Base-by-base conservation (phyloP, 2,329 filamentous ascomycete species). In the Corinectria fuckeliana region DNA sequence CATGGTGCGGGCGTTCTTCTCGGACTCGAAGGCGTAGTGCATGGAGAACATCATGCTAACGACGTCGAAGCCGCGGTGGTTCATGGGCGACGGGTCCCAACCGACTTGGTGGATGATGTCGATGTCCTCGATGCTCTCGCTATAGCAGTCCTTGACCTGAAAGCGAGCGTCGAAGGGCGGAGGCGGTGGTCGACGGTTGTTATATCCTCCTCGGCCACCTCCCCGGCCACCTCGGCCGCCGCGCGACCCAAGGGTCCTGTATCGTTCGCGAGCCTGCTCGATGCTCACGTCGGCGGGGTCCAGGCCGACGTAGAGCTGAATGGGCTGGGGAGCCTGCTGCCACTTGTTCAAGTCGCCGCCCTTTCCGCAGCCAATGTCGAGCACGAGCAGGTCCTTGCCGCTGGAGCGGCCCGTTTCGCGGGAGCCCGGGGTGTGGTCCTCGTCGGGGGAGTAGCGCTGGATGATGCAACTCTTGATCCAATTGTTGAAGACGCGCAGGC, bases 31-130 rank as follows among this genome's bases (percentile, higher is more conserved):
- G 5, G 95, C 93, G 75, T 99, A 99, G 78, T 99, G 95, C 88
- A 99, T 95, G 71, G 93, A 96, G 76, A 99, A 99, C 95, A 99
- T 99, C 87, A 97, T 97, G 72, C 90, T 93, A 63, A 99, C 94
- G 39, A 98, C 91, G 74, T 99, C 95, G 69, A 98, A 99, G 4
- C 94, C 93, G 55, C 90, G 90, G 52, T 87, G 87, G 61, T 88
- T 76, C 87, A 91, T 78, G 81, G 91, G 69, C 80, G 88, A 89
- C 0, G 85, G 81, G 71, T 96, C 91, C 68, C 97, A 97, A 20
- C 95, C 95, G 26, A 99, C 92, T 56, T 96, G 86, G 48, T 86
- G 86, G 49, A 99, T 83, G 66, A 97, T 90, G 13, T 89, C 87
- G 42, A 98, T 83, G 60, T 96, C 89, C 55, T 88, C 91, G 41